A percentile compares a stretch with the other conserved stretches of the same genome.
phyloP scores from a whole-genome alignment of 2,329 filamentous ascomycete species.

The Sordariomycetes sp. region DNA sequence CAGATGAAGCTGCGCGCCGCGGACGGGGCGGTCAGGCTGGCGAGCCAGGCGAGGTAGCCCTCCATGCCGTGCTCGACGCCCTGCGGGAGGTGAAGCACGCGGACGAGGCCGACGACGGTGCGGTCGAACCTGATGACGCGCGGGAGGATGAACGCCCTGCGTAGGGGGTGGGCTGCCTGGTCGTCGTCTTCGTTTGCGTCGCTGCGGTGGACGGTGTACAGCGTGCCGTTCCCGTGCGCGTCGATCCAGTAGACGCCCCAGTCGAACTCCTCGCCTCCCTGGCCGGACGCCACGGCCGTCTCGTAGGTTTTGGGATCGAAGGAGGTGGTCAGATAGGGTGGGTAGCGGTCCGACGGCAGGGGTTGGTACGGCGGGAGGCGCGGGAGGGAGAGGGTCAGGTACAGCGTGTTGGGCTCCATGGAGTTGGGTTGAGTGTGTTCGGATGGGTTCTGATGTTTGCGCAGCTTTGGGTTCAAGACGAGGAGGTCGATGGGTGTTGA shows the following conservation, averaged over 20 bases:
- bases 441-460: too few species aligned
- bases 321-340: slow-evolving; percentile 3
- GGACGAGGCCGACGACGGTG: slow-evolving; percentile 19
- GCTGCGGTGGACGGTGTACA: slow-evolving; percentile 12
- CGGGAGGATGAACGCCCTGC: neutral
- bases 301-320: slow-evolving; percentile 11
- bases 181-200: neutral
- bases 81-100: slow-evolving; percentile 13
- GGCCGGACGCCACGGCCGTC: slow-evolving; percentile 9
- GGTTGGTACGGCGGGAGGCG: neutral
- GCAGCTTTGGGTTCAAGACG: too few species aligned
- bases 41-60: slow-evolving; percentile 22
- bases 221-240: slow-evolving; percentile 13
- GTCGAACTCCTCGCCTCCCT: slow-evolving; percentile 18
- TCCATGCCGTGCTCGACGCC: slow-evolving; percentile 11
- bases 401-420: slow-evolving; percentile 2
- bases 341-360: neutral
- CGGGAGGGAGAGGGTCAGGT: slow-evolving; percentile 3
- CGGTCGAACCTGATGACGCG: slow-evolving; percentile 10
- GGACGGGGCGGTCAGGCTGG: slow-evolving; percentile 11
- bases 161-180: neutral
- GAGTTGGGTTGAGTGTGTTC: too few species aligned
- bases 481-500: too few species aligned
- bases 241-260: slow-evolving; percentile 27
- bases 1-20: slow-evolving; percentile 17